These are phyloP conservation scores for Amylocarpus encephaloides DNA, from an alignment of 2,329 filamentous ascomycete genomes.

Conservation along the genomic window DNA sequence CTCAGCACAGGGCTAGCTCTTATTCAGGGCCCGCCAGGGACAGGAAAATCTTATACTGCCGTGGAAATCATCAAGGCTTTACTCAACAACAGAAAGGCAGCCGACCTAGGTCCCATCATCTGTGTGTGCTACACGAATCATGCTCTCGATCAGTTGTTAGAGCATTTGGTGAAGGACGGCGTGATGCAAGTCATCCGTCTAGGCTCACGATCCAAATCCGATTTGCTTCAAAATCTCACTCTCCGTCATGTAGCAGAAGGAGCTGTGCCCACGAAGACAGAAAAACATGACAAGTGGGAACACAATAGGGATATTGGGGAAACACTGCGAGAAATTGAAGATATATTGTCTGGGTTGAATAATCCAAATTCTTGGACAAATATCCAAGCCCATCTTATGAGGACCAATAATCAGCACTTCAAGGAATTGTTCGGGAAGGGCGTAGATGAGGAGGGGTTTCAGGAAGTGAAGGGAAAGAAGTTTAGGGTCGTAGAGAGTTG, in stretches of 20 bases:
- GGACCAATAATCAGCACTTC: slow-evolving; percentile 13
- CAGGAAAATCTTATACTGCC: slow-evolving; percentile 60
- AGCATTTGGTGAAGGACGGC: slow-evolving; percentile 26
- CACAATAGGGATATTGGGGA: slow-evolving; percentile 19
- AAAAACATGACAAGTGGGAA: slow-evolving; percentile 21
- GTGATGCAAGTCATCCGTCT: slow-evolving; percentile 23
- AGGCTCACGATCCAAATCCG: slow-evolving; percentile 23
- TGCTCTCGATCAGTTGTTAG: slow-evolving; percentile 30
- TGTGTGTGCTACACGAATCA: slow-evolving; percentile 36
- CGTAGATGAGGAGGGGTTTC: slow-evolving; percentile 19
- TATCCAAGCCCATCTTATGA: slow-evolving; percentile 17
- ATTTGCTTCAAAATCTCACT: slow-evolving; percentile 20
- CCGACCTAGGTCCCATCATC: slow-evolving; percentile 43
- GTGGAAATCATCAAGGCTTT: slow-evolving; percentile 52
- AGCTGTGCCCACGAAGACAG: slow-evolving; percentile 16
- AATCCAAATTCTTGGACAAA: slow-evolving; percentile 21
- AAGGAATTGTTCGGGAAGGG: slow-evolving; percentile 19
- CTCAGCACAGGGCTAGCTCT: slow-evolving; percentile 49
- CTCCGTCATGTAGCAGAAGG: slow-evolving; percentile 14
- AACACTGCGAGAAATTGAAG: slow-evolving; percentile 16
- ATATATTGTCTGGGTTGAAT: slow-evolving; percentile 18
- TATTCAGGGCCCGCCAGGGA: slow-evolving; percentile 66
- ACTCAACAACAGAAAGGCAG: slow-evolving; percentile 36
- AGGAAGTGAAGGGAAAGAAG: slow-evolving; percentile 17
- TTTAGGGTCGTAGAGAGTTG: slow-evolving; percentile 20